Evolutionary conservation across 192 early-diverging fungal species (phyloP).

Genomic region (Obelidium mucronatum): DNA sequence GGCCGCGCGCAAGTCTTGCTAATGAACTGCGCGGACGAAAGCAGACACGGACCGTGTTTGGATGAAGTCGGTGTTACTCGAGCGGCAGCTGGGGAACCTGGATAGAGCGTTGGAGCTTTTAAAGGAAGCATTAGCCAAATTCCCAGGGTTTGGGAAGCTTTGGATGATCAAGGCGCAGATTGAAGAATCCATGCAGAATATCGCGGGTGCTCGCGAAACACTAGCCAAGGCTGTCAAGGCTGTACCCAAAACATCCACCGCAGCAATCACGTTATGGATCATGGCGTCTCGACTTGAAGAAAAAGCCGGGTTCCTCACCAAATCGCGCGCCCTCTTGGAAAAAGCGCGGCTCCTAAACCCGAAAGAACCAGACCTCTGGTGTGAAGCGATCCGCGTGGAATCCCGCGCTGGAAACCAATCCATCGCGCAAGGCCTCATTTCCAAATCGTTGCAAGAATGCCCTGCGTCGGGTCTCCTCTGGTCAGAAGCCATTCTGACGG

Average conservation of each 20-base stretch:
- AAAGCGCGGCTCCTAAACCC: slow-evolving; percentile 85
- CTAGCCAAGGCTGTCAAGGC: slow-evolving; percentile 74
- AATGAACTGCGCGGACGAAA: slow-evolving; percentile 73
- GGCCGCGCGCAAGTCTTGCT: slow-evolving; percentile 79
- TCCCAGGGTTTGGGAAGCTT: slow-evolving; percentile 83
- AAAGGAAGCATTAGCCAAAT: slow-evolving; percentile 69
- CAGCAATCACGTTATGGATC: slow-evolving; percentile 78
- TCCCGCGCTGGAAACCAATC: slow-evolving; percentile 71
- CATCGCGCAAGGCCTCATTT: slow-evolving; percentile 76
- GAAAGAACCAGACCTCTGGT: slow-evolving; percentile 83
- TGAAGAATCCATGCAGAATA: slow-evolving; percentile 61
- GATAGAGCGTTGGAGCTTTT: slow-evolving; percentile 73
- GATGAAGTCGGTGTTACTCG: slow-evolving; percentile 93
- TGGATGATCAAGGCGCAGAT: slow-evolving; percentile 96
- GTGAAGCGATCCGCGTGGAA: slow-evolving; percentile 82
- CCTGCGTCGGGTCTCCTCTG: slow-evolving; percentile 85
- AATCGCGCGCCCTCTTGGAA: slow-evolving; percentile 86
- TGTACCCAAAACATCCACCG: slow-evolving; percentile 69
- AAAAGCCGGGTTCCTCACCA: slow-evolving; percentile 64
- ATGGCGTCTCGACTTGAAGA: slow-evolving; percentile 83
- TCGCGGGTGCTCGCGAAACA: slow-evolving; percentile 72
- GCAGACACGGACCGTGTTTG: slow-evolving; percentile 85
- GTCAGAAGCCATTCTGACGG: slow-evolving; percentile 87
- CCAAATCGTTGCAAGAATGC: slow-evolving; percentile 95
- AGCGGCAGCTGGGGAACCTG: slow-evolving; percentile 76